phyloP scores from a whole-genome alignment of 2,329 filamentous ascomycete species.

The Phialophora chinensis region DNA sequence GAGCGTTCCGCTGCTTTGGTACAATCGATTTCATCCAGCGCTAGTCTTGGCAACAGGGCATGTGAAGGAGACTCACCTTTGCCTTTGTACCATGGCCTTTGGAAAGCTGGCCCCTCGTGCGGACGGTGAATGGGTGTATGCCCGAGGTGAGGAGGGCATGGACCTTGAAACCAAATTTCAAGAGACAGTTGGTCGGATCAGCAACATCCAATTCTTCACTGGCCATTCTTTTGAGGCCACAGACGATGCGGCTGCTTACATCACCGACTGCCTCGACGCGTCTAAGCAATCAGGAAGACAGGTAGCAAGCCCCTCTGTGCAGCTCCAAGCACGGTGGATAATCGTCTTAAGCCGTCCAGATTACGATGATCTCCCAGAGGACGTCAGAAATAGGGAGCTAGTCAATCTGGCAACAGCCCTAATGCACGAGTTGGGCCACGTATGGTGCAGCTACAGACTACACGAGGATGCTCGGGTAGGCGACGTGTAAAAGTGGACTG shows the following conservation, averaged over 20 bases:
- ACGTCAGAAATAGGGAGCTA: not conserved
- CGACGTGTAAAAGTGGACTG: not conserved
- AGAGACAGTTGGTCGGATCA: not conserved
- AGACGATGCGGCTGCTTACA: not conserved
- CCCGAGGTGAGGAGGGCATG: not conserved
- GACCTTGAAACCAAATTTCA: not conserved
- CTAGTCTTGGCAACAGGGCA: not conserved
- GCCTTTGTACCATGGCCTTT: not conserved
- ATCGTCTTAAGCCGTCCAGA: not conserved
- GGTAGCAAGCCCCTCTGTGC: not conserved
- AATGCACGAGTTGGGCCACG: slow-evolving; percentile 2
- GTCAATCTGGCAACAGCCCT: not conserved
- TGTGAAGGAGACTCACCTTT: not conserved
- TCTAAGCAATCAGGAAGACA: not conserved
- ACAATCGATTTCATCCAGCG: not conserved
- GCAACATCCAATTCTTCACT: not conserved
- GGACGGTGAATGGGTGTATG: not conserved
- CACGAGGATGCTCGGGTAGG: not conserved
- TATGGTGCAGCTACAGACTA: not conserved
- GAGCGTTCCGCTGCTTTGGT: not conserved
- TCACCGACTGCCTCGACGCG: not conserved
- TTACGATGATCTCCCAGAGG: not conserved
- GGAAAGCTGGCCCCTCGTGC: not conserved
- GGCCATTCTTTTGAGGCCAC: not conserved
- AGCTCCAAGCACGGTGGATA: not conserved